Evolutionary conservation across 305 asterid genomes (phyloP), one percentile per base, ranked within the genome.

Genomic region (Lippia alba): DNA sequence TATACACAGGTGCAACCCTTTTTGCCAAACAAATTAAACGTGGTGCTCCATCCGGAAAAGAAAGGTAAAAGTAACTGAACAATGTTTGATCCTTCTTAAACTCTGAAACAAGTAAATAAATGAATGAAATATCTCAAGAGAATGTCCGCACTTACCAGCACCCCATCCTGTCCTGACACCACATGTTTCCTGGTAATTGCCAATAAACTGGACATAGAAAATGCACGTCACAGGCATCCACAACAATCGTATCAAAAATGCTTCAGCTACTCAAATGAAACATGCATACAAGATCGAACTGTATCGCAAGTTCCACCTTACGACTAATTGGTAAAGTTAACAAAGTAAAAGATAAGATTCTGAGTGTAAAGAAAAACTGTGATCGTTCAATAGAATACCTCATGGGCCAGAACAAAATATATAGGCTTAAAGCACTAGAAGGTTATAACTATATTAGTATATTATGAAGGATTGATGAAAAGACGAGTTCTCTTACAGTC

Each of bases 101-200:
- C 54, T 58, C 30, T 33, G 44, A 54, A 5, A 39, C 12, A 55
- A 15, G 50, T 24, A 32, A 36, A 36, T 4, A 59, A 51, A 59
- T 55, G 45, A 46, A 60, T 54, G 41, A 67, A 36, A 36, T 4
- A 36, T 36, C 41, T 36, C 41, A 36, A 36, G 9, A 36, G 8
- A 36, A 15, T 1, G n/a, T 15, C 39, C 49, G 64, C 32, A 80
- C 91, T 81, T 76, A 93, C 98, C 97, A 39, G 98, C 79, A 67
- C 98, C 98, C 96, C 97, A 93, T 69, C 97, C 98, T 54, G 91
- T 85, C 88, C 77, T 88, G 78, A 61, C 73, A 75, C 97, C 96
- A 67, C 70, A 71, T 10, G 91, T 80, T 81, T 93, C 98, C 86
- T 89, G 98, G 83, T 86, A 94, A 81, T 94, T 94, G 62, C 97